Base-by-base conservation (phyloP, 2,329 filamentous ascomycete genomes). In the Alternaria consortialis region DNA sequence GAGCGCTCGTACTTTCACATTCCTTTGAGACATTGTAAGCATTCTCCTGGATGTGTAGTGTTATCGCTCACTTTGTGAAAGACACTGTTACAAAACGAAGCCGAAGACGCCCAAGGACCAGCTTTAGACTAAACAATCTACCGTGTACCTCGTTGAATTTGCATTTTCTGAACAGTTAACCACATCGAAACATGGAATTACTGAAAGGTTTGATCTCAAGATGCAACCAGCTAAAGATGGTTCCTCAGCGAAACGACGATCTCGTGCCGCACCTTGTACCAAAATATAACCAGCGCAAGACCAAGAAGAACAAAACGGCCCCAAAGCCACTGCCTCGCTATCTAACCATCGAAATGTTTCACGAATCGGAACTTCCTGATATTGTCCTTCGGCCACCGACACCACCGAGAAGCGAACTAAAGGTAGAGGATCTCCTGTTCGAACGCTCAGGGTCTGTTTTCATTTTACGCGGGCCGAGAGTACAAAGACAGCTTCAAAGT, bases 401-500 rank as follows among this genome's bases (percentile, higher is more conserved):
- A 20, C 53, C 53, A 37, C 31, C 23, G 6, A 5, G 7, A 13
- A 20, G 23, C n/a, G 50, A 36, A 15, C 25, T 15, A 9, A 52
- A 55, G 13, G 31, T 47, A 36, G 53, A 55, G 27, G 53, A 55
- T 31, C 31, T 32, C 29, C 31, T 47, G 12, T 46, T 55, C 23
- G 42, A 47, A 27, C 53, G 40, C 1, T 47, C 13, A 29, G 42
- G 53, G 29, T 39, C 53, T 20, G 32, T 23, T 5, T 55, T 47
- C 40, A 20, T 47, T 6, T 20, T 55, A 15, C 40, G 53, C 23
- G n/a, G 32, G 15, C 13, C 20, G 12, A 31, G 7, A 47, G n/a
- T 13, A 32, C 13, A 12, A 27, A 5, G 8, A 25, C 15, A 20
- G 42, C 6, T 8, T 43, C 31, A 9, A 15, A 39, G 20, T 47